Evolutionary conservation across 768 basidiomycete species (phyloP).

Genomic region (Coprinopsis sp.): DNA sequence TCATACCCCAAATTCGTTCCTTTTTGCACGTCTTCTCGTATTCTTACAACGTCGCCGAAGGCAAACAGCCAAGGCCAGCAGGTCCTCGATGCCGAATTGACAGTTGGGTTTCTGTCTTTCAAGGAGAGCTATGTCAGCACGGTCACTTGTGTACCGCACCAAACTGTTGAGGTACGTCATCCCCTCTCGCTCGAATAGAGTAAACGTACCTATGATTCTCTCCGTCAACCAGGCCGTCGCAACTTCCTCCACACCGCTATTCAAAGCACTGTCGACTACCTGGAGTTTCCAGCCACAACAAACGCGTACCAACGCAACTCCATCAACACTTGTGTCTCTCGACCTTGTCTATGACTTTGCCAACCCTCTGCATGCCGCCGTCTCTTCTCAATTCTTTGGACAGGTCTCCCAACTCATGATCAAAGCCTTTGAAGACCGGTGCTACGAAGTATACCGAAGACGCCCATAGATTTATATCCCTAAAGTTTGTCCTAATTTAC

Average conservation of each 20-base stretch:
- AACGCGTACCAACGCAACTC: constrained; percentile 18
- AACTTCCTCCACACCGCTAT: constrained; percentile 66
- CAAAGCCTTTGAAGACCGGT: constrained; percentile 86
- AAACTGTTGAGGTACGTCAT: constrained; percentile 68
- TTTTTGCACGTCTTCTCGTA: constrained; percentile 73
- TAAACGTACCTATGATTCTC: not conserved
- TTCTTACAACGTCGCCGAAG: constrained; percentile 39
- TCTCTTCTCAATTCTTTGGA: constrained; percentile 83
- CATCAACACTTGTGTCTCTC: constrained; percentile 76
- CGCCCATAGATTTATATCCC: not conserved
- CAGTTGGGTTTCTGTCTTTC: constrained; percentile 84
- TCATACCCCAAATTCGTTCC: constrained; percentile 88
- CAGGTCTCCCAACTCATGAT: constrained; percentile 88
- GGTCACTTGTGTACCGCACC: constrained; percentile 75
- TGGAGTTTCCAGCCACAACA: constrained; percentile 71
- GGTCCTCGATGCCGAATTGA: constrained; percentile 78
- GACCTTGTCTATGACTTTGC: constrained; percentile 85
- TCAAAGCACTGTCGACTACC: constrained; percentile 62
- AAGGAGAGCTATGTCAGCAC: constrained; percentile 83
- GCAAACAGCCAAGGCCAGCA: constrained; percentile 26
- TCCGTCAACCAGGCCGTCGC: constrained; percentile 57
- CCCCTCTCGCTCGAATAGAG: constrained; percentile 8
- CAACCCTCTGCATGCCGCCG: constrained; percentile 77
- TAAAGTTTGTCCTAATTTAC: not conserved
- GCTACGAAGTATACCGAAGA: constrained; percentile 62